These are phyloP conservation scores for Schizochytrium sp. DNA, from an alignment of 108 stramenopile genomes.

Conservation along the genomic window DNA sequence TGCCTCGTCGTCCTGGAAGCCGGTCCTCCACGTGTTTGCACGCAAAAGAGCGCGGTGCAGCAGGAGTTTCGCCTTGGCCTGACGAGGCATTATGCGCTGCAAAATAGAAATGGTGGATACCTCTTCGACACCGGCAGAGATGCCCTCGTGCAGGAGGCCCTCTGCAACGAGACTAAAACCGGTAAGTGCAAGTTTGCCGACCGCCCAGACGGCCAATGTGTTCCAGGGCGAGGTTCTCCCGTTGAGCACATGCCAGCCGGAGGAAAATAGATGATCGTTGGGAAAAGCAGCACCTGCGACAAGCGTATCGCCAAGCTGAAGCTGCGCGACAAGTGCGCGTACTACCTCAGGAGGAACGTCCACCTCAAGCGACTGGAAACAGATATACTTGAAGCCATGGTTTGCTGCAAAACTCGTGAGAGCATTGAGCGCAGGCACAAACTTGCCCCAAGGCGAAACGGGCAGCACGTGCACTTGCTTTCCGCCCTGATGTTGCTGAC, in stretches of 20 bases:
- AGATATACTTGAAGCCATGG: background rate
- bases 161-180: constrained; percentile 34
- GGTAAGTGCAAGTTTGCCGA: constrained; percentile 28
- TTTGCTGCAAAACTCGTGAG: constrained; percentile 26
- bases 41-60: background rate
- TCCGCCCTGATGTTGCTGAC: background rate
- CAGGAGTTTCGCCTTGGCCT: constrained; percentile 13
- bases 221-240: constrained; percentile 43
- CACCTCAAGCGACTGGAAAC: constrained; percentile 33
- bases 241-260: constrained; percentile 20
- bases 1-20: constrained; percentile 26
- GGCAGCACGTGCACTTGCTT: constrained; percentile 21
- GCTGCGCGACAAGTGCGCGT: constrained; percentile 7
- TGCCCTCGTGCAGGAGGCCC: constrained; percentile 16
- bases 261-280: constrained; percentile 28
- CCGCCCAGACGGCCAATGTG: constrained; percentile 36
- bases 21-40: constrained; percentile 22
- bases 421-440: constrained; percentile 36
- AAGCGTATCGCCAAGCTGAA: constrained; percentile 24
- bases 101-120: constrained; percentile 27
- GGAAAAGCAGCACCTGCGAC: constrained; percentile 37
- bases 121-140: constrained; percentile 34
- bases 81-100: constrained; percentile 20
- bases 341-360: constrained; percentile 17
- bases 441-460: constrained; percentile 35